phyloP scores from a whole-genome alignment of 805 yeast species.

The Metschnikowia matae region DNA sequence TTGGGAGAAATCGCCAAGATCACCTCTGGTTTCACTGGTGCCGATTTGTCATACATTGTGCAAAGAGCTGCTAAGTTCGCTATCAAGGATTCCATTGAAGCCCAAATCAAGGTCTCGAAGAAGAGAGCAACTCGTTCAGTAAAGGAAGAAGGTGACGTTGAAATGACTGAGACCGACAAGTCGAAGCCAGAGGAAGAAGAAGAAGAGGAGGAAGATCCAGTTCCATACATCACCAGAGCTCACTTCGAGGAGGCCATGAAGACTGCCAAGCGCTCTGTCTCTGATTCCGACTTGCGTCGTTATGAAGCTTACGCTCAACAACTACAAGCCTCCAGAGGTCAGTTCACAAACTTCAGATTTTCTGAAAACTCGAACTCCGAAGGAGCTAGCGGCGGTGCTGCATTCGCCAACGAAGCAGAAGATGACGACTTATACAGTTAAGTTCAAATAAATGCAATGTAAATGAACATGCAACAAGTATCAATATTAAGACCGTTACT shows the following conservation, averaged over 20 bases:
- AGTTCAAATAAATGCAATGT: neutral
- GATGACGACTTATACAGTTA: conserved; percentile 30
- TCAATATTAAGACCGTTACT: neutral
- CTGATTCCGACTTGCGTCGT: conserved; percentile 96
- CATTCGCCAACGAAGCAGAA: conserved; percentile 47
- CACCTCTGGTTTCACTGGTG: conserved; percentile 99
- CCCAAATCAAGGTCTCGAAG: conserved; percentile 39
- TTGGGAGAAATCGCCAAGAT: conserved; percentile 84
- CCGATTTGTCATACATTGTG: conserved; percentile 93
- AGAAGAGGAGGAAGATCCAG: conserved; percentile 82
- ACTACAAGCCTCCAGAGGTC: conserved; percentile 93
- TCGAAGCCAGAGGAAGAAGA: conserved; percentile 42
- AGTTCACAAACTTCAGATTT: conserved; percentile 84
- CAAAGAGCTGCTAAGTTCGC: conserved; percentile 99
- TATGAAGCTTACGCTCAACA: conserved; percentile 98
- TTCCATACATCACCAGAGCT: conserved; percentile 87
- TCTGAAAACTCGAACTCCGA: conserved; percentile 32
- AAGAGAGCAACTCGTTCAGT: conserved; percentile 39
- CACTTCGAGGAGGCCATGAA: conserved; percentile 99
- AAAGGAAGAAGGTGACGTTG: conserved; percentile 43
- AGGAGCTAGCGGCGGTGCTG: conserved; percentile 25
- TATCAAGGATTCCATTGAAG: conserved; percentile 95
- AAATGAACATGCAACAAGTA: neutral
- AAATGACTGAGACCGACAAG: conserved; percentile 38
- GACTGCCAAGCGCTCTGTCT: conserved; percentile 96